Evolutionary conservation across 768 basidiomycete genomes (phyloP), one percentile per base, ranked within the genome.

Genomic region (Lactarius hatsudake): DNA sequence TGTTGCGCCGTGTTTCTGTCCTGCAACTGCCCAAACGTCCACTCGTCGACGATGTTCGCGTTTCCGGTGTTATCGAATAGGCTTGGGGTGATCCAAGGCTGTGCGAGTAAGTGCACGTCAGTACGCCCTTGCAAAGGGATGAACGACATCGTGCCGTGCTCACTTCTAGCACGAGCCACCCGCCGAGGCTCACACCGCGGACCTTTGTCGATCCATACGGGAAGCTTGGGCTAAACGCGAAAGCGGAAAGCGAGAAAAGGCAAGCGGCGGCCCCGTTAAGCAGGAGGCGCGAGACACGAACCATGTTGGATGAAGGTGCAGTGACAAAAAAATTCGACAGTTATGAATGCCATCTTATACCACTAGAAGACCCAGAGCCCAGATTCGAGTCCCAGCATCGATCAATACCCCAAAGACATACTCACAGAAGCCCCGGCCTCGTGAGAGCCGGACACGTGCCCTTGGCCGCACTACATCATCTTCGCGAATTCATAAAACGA

Each of bases 141-240:
- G 45, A 30, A 30, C 60, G 64, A 67, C 71, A 23, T 20, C 4
- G 17, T 32, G 32, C 32, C 26, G 48, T 13, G 68, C 79, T 34
- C 51, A 82, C 83, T 77, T 84, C 84, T 23, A 84, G 75, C 6
- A 86, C 77, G 43, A 86, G 81, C 84, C 84, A 86, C 6, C 85
- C 84, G 23, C 92, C 93, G 38, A 94, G 82, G 78, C 89, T 94
- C 67, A 94, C 92, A 65, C 93, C 93, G 20, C 92, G 86, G 57
- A 94, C 86, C 72, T 88, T 90, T 77, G 84, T 67, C 5, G 83
- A 81, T 23, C 91, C 91, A 70, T 94, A 94, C 13, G 89, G 83
- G 72, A 93, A 94, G 66, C 86, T 83, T 18, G 83, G 84, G 48
- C 75, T 77, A 68, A 87, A 67, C 15, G 62, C 62, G 53, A 59